Base-by-base conservation (phyloP, 2,329 filamentous ascomycete genomes). In the Trichothecium roseum region DNA sequence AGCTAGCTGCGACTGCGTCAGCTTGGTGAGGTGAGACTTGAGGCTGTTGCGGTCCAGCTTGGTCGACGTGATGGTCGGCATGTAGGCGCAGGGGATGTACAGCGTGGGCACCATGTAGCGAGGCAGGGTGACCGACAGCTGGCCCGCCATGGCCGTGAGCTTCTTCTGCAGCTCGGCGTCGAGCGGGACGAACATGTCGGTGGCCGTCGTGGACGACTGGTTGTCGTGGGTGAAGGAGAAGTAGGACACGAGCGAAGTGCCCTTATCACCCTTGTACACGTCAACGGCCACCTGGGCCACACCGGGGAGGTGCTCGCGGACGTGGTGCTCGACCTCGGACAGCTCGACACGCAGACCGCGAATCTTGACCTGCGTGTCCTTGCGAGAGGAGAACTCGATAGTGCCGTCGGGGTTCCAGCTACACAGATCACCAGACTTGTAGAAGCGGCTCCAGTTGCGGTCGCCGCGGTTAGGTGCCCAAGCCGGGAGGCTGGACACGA, bases 71-170 rank as follows among this genome's bases (percentile, higher is more conserved):
- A 38, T 40, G 10, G 32, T 20, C 12, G 43, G 45, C 39, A 47
- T 45, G 14, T 39, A 39, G n/a, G 14, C 12, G 33, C 43, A 45
- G 18, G 40, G 43, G 9, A 47, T 41, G n/a, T 41, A 47, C 18
- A 43, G 32, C 9, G 42, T 37, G 12, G 45, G 45, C 4, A 47
- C 28, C 45, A 47, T 47, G 35, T 47, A 47, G 3, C 32, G 33
- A 4, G 45, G 45, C 22, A 47, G 32, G 4, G 30, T 26, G 14
- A 41, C 18, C 12, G 18, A 36, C 8, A 43, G n/a, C 13, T 43
- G 28, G 2, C 37, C 40, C 14, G 38, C 31, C 6, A 41, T 35
- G 14, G 48, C 50, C 3, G 39, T 37, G 3, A 39, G 35, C 29
- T 42, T 32, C 8, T 34, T 39, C 18, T 42, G 37, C 24, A 36